Conservation (phyloP, 2,329 filamentous ascomycete species). For the Trichoderma koningii region DNA sequence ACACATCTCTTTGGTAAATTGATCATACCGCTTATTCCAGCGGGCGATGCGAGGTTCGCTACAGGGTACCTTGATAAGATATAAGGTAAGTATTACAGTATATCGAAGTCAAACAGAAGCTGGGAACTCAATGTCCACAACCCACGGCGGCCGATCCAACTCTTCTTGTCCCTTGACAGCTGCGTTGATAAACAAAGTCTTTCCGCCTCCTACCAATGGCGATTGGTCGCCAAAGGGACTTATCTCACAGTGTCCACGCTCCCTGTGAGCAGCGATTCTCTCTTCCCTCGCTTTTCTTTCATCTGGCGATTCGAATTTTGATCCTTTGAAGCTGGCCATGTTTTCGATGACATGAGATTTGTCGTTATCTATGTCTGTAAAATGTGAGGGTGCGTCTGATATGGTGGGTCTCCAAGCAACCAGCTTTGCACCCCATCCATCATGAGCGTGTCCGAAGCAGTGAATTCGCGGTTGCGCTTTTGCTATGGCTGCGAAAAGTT, state of each 20-base stretch:
- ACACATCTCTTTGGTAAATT: too few species aligned
- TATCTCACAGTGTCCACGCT: neutral
- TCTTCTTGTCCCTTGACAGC: constrained; percentile 18
- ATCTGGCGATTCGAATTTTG: neutral
- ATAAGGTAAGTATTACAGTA: neutral
- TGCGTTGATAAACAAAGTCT: constrained; percentile 34
- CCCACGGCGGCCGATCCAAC: constrained; percentile 28
- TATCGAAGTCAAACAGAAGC: neutral
- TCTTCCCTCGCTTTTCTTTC: neutral
- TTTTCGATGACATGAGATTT: constrained; percentile 43
- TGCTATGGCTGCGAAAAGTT: constrained; percentile 38
- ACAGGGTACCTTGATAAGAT: too few species aligned
- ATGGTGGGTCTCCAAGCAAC: constrained; percentile 48
- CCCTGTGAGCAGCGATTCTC: neutral
- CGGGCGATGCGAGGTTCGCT: neutral
- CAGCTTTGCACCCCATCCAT: constrained; percentile 44
- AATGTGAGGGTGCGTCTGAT: constrained; percentile 43
- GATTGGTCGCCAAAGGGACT: constrained; percentile 20
- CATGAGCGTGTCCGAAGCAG: constrained; percentile 43
- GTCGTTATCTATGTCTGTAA: constrained; percentile 52
- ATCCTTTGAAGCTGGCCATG: constrained; percentile 30
- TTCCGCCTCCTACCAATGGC: neutral
- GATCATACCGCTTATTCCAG: neutral
- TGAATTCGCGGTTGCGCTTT: constrained; percentile 39
- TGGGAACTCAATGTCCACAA: constrained; percentile 30